Evolutionary conservation across 2,329 filamentous ascomycete species (phyloP), one percentile per base, ranked within the genome.

Genomic region (Alternaria triticimaculans): DNA sequence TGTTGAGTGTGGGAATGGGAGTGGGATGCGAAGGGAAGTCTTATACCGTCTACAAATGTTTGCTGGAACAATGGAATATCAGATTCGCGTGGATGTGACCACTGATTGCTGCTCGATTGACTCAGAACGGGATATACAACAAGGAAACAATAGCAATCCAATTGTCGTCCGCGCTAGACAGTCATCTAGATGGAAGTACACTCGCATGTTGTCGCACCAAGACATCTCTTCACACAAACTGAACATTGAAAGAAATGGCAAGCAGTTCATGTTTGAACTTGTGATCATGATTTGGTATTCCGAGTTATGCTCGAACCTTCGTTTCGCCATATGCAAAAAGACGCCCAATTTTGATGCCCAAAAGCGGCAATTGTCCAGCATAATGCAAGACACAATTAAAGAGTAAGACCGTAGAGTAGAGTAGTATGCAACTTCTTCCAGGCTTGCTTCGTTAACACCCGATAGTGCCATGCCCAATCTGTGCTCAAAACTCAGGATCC

Each of bases 351-450:
- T 41, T 41, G 49, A 18, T 53, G 9, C 20, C 28, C 20, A 5
- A 41, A 2, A 41, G 37, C 9, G 37, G 1, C n/a, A 41, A 41
- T 18, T 18, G 28, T 25, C 49, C 8, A 2, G 28, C 20, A 33
- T 53, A 53, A 18, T 53, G 30, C 49, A 53, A 25, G 20, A 37
- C 30, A 53, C 2, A 8, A 15, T 23, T 23, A 15, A 0, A 18
- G 5, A 54, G 18, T 14, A 44, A 15, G 25, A 50, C 49, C 51
- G 33, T 45, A 54, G 48, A 59, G 37, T 59, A 59, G 33, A 54
- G 57, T 59, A 59, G 43, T 53, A 54, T 30, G 48, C 46, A 59
- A 45, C 25, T 53, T 53, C 30, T 23, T 53, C 21, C 30, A 53
- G 49, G 21, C 28, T 20, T 5, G 30, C 28, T 53, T n/a, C 20